Evolutionary conservation across 2,329 filamentous ascomycete genomes (phyloP).

Genomic region (Xylaria sp.): DNA sequence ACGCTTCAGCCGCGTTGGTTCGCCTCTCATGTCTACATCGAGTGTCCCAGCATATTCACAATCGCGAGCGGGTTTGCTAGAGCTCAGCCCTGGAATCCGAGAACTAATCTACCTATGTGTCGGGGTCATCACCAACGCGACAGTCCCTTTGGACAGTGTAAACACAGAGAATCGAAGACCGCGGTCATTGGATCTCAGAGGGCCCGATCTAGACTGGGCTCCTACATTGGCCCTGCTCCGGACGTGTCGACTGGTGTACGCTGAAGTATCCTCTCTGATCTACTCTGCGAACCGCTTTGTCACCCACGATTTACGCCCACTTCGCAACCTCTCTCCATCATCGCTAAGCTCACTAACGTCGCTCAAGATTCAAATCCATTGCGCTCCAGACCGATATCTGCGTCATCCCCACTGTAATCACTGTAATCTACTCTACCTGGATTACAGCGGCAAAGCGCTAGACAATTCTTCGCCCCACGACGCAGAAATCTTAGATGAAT

Average conservation of each 20-base stretch:
- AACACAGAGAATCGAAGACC: background rate
- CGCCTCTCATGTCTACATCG: background rate
- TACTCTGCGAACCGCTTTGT: background rate
- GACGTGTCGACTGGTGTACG: background rate
- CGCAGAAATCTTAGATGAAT: background rate
- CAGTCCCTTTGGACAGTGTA: background rate
- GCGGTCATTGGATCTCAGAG: background rate
- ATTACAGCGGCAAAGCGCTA: background rate
- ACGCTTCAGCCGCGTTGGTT: too few relatives aligned
- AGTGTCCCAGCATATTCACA: background rate
- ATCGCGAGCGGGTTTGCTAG: background rate
- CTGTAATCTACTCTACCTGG: background rate
- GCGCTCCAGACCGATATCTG: background rate
- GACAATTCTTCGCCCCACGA: background rate
- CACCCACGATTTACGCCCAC: background rate
- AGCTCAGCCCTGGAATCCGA: background rate
- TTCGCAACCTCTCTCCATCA: background rate
- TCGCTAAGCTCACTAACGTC: background rate
- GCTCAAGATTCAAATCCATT: background rate
- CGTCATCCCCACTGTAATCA: fast-evolving
- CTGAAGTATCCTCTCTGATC: background rate
- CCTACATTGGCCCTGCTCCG: background rate
- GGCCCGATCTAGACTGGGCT: background rate
- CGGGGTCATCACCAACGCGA: background rate
- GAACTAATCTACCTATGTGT: background rate